Percentiles rank a stretch among this genome's conserved stretches.
Conservation (phyloP, 2,329 filamentous ascomycete genomes). For the Venturia pyrina region DNA sequence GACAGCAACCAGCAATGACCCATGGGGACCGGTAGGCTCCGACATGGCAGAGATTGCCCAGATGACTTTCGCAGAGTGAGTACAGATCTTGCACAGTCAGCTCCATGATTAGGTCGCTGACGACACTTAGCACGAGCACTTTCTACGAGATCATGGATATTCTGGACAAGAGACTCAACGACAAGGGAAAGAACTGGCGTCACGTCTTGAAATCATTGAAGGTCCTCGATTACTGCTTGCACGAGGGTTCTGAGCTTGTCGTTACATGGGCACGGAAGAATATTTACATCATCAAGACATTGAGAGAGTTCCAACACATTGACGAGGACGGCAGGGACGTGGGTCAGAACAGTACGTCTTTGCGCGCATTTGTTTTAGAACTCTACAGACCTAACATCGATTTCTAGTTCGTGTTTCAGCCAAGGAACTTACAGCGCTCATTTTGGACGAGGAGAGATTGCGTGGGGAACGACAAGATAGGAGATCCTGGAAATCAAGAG, state of each 20-base stretch:
- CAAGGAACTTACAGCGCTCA: constrained; percentile 86
- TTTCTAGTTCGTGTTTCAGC: constrained; percentile 78
- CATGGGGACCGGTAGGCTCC: constrained; percentile 94
- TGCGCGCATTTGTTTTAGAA: background rate
- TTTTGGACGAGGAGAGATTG: constrained; percentile 87
- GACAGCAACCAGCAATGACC: constrained; percentile 92
- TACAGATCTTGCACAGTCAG: constrained; percentile 43
- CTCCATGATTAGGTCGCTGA: background rate
- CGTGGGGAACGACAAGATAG: constrained; percentile 83
- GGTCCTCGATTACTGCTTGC: constrained; percentile 93
- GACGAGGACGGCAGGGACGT: constrained; percentile 95
- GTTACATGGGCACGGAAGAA: constrained; percentile 98
- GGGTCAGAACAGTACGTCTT: constrained; percentile 76
- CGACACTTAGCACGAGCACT: constrained; percentile 54
- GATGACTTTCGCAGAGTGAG: constrained; percentile 78
- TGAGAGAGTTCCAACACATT: constrained; percentile 93
- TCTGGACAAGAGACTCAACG: constrained; percentile 95
- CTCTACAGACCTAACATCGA: constrained; percentile 1
- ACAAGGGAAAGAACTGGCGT: constrained; percentile 99
- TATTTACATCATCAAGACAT: constrained; percentile 96
- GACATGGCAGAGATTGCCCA: constrained; percentile 99
- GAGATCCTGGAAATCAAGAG: constrained; percentile 92
- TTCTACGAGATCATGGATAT: constrained; percentile 99
- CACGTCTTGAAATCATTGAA: constrained; percentile 97
- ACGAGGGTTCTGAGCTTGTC: constrained; percentile 91